Conservation (phyloP, 768 basidiomycete species). For the Boletus fagicola region DNA sequence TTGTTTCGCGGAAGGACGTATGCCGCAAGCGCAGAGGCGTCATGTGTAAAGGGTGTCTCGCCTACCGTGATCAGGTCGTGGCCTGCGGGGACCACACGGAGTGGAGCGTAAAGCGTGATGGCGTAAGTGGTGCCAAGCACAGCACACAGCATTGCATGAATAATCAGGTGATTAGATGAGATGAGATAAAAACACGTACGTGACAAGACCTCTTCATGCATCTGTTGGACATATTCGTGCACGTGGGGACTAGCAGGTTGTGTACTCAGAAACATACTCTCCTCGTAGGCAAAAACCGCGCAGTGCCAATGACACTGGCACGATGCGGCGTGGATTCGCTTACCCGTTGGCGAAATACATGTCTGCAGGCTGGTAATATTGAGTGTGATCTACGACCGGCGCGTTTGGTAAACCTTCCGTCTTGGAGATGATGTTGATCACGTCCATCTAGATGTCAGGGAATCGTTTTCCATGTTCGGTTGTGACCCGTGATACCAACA, state of each 20-base stretch:
- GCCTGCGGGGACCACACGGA: constrained; percentile 32
- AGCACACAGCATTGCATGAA: constrained; percentile 1
- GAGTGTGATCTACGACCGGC: constrained; percentile 48
- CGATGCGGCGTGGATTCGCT: constrained; percentile 12
- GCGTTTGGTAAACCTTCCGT: constrained; percentile 64
- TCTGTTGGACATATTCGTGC: constrained; percentile 66
- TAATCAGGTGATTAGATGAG: constrained; percentile 20
- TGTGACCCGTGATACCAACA: neutral
- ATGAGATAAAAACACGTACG: constrained; percentile 38
- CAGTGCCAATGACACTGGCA: constrained; percentile 2
- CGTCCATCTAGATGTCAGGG: constrained; percentile 51
- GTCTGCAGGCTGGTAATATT: constrained; percentile 53
- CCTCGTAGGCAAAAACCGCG: constrained; percentile 7
- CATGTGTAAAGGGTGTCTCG: constrained; percentile 59
- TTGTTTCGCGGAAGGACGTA: constrained; percentile 58
- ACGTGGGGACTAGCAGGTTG: constrained; percentile 51
- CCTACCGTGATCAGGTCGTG: constrained; percentile 64
- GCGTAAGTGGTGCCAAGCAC: neutral
- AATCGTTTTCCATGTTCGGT: neutral
- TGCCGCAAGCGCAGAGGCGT: constrained; percentile 47
- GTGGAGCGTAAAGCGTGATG: constrained; percentile 4
- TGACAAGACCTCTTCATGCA: constrained; percentile 59
- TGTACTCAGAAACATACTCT: neutral
- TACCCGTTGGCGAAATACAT: constrained; percentile 62
- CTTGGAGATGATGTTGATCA: constrained; percentile 70